Evolutionary conservation across 805 yeast genomes (phyloP), one percentile per base, ranked within the genome.

Genomic region (Saccharomycopsis javanensis): DNA sequence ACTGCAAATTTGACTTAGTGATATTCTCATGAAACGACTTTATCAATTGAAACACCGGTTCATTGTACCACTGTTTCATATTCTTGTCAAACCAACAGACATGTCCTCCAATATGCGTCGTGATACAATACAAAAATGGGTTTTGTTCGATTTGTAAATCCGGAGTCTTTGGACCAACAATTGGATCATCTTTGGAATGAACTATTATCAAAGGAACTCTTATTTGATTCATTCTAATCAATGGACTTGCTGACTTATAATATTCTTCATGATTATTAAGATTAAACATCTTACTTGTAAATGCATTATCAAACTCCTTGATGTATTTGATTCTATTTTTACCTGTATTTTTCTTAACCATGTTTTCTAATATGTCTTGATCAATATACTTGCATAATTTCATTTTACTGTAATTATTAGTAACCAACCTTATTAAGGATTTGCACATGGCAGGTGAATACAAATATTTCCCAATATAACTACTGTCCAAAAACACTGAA

Each of bases 81-180:
- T 75, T 71, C 52, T 74, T 69, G 61, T 77, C 74, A 60, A 81
- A 88, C 85, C 85, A 88, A n/a, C 88, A 94, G 55, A 88, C 75
- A 69, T 88, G 96, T 0, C 96, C 95, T 5, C 96, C 96, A 55
- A 79, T 73, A 46, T 78, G 75, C 5, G 91, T 84, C 58, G 81
- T 77, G 4, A 82, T 73, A 64, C 84, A 62, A 50, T 78, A 70
- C 34, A 81, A 69, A 65, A 77, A 80, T 1, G 95, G 94, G 65
- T 86, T 86, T 31, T 66, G 61, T 42, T 65, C 61, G 20, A 79
- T 75, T 59, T 82, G 84, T 15, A 65, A 66, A 37, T 67, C 66
- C 1, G 94, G 94, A 27, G 85, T 66, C 23, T 73, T 67, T 28
- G 66, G 68, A 13, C 86, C 81, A 13, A 82, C 82, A 35, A 88